phyloP scores from a whole-genome alignment of 2,329 filamentous ascomycete species.

The Trichoderma atrobrunneum region DNA sequence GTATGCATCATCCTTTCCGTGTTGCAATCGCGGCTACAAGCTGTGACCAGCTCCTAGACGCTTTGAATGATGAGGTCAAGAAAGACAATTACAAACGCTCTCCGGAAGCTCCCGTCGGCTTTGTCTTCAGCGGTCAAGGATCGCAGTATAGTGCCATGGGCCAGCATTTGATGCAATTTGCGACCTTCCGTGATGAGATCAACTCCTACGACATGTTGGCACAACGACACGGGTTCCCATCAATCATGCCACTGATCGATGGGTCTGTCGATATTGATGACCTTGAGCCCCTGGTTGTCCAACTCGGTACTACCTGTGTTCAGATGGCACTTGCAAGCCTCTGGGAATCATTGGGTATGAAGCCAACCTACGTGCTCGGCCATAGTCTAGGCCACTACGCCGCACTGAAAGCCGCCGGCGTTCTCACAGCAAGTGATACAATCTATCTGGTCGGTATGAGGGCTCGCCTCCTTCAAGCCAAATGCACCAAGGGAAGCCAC shows the following conservation, averaged over 20 bases:
- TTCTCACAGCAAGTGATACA: slow-evolving; percentile 68
- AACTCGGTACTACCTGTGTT: slow-evolving; percentile 51
- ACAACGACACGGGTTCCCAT: slow-evolving; percentile 52
- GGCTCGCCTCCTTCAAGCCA: slow-evolving; percentile 59
- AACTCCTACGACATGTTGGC: slow-evolving; percentile 57
- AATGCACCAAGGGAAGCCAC: slow-evolving; percentile 67
- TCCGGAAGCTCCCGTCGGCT: slow-evolving; percentile 33
- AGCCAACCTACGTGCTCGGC: slow-evolving; percentile 55
- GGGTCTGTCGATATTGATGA: slow-evolving; percentile 31
- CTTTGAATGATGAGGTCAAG: neutral
- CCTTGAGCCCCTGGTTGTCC: slow-evolving; percentile 31
- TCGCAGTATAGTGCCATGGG: slow-evolving; percentile 49
- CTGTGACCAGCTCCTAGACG: slow-evolving; percentile 28
- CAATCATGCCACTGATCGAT: slow-evolving; percentile 48
- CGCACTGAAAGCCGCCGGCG: slow-evolving; percentile 64
- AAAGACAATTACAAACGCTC: slow-evolving; percentile 29
- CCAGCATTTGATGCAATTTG: slow-evolving; percentile 48
- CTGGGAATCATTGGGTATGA: slow-evolving; percentile 52
- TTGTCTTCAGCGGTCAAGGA: slow-evolving; percentile 47
- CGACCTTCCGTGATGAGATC: slow-evolving; percentile 50
- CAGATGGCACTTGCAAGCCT: slow-evolving; percentile 57
- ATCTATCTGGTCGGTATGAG: slow-evolving; percentile 70
- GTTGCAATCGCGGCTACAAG: slow-evolving; percentile 46
- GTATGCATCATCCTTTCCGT: slow-evolving; percentile 57
- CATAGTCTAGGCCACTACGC: slow-evolving; percentile 46